Base-by-base conservation (phyloP, 441 rosid species). In the Populus tomentosa region DNA sequence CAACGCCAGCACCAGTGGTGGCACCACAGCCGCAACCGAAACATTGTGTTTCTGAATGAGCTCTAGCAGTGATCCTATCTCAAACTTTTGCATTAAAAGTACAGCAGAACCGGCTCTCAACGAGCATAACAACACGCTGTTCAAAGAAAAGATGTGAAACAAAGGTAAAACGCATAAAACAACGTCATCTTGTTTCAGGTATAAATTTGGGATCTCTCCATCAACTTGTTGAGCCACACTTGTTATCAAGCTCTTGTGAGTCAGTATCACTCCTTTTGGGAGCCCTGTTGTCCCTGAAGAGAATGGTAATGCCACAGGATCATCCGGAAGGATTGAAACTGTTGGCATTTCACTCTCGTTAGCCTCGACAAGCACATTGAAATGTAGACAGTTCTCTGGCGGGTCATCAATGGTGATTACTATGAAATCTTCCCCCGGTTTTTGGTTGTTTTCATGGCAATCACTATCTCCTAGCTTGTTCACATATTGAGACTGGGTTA, bases 141-240 rank as follows among this genome's bases (percentile, higher is more conserved):
- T 89, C 46, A 94, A 79, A 0, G 98, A 89, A 79, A 86, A 94
- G 10, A 94, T 91, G 64, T 94, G 98, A 73, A 94, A 94, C 78
- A 94, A 71, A 8, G 98, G 98, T 77, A 94, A 75, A 53, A 94
- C 97, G 70, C 98, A 94, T 2, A 94, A 79, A 1, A 94, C 86
- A 24, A 91, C 91, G 66, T 93, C 98, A 20, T 89, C 86, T 23
- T 67, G 21, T 67, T 70, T 84, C 50, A 93, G 67, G 73, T 88
- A 85, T 5, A 94, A 80, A 66, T 94, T 94, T 2, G 98, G 98
- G 75, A 91, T 94, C 21, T 90, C 94, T 42, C 98, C 98, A 21
- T 94, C 98, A 0, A 94, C 98, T 85, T 90, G 98, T 75, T 94
- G 98, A 0, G 97, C 98, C 13, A 94, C 91, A 78, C 98, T 93